Conservation (phyloP, 139 green algal species). For the Micractinium sp. region DNA sequence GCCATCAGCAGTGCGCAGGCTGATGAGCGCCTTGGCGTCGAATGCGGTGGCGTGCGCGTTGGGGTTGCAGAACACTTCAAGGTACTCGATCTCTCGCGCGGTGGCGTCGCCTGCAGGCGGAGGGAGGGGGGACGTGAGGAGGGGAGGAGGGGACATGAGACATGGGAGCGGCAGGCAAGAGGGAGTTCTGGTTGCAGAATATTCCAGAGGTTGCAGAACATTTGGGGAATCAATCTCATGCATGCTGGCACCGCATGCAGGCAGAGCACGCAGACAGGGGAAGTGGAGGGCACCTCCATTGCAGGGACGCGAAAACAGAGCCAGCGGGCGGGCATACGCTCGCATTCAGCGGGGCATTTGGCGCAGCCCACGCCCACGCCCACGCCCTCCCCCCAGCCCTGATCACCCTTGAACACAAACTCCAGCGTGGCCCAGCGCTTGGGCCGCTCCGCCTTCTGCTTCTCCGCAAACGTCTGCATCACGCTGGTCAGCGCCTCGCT, state of each 20-base stretch:
- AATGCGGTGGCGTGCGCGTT: slow-evolving; percentile 79
- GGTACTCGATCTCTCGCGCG: slow-evolving; percentile 33
- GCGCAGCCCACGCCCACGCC: background rate
- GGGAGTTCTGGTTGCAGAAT: too few relatives aligned
- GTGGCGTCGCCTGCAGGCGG: slow-evolving; percentile 15
- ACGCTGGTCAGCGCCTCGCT: slow-evolving; percentile 53
- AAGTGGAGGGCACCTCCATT: too few relatives aligned
- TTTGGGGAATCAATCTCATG: too few relatives aligned
- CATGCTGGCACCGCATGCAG: too few relatives aligned
- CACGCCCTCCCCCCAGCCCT: background rate
- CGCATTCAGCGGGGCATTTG: background rate
- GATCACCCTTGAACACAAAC: slow-evolving; percentile 40
- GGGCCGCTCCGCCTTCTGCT: slow-evolving; percentile 69
- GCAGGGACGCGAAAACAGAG: background rate
- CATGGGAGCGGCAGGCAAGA: too few relatives aligned
- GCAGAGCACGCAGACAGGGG: too few relatives aligned
- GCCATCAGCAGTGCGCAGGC: slow-evolving; percentile 51
- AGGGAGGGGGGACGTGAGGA: background rate
- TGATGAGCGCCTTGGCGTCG: slow-evolving; percentile 79
- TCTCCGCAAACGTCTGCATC: slow-evolving; percentile 75
- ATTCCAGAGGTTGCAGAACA: too few relatives aligned
- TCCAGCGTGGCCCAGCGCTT: slow-evolving; percentile 71
- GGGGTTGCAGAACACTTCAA: slow-evolving; percentile 86
- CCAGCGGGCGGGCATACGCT: background rate
- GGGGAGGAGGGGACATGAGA: background rate